Evolutionary conservation across 805 yeast species (phyloP).

Genomic region (Priceomyces haplophilus): DNA sequence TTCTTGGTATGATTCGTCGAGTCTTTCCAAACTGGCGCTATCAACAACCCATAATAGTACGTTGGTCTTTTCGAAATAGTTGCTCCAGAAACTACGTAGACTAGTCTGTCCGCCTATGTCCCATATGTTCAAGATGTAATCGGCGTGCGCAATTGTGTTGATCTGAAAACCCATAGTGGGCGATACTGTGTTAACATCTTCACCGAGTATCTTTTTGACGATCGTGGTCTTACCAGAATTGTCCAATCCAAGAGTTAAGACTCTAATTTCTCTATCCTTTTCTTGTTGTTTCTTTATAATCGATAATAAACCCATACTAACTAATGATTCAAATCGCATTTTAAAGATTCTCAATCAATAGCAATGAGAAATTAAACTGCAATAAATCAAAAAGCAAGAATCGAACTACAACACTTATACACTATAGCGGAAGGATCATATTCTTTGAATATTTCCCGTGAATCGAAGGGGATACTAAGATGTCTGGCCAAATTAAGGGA

Average conservation of each 20-base stretch:
- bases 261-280: conserved; percentile 73
- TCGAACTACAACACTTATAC: no score
- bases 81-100: conserved; percentile 56
- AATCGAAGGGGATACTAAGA: not conserved
- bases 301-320: conserved; percentile 71
- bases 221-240: conserved; percentile 91
- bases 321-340: conserved; percentile 1
- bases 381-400: no score
- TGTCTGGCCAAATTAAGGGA: not conserved
- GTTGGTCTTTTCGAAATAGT: conserved; percentile 79
- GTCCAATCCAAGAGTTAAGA: conserved; percentile 80
- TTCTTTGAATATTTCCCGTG: no score
- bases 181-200: conserved; percentile 53
- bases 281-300: conserved; percentile 78
- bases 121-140: conserved; percentile 63
- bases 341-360: not conserved
- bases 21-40: conserved; percentile 54
- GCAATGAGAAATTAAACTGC: no score
- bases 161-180: conserved; percentile 94
- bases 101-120: conserved; percentile 73
- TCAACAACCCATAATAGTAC: conserved; percentile 86
- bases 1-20: conserved; percentile 64
- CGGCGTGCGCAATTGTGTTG: conserved; percentile 47
- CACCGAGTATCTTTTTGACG: conserved; percentile 53
- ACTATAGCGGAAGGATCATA: no score